Evolutionary conservation across 2,329 filamentous ascomycete species (phyloP), one percentile per base, ranked within the genome.

Genomic region (Aspergillus sp.): DNA sequence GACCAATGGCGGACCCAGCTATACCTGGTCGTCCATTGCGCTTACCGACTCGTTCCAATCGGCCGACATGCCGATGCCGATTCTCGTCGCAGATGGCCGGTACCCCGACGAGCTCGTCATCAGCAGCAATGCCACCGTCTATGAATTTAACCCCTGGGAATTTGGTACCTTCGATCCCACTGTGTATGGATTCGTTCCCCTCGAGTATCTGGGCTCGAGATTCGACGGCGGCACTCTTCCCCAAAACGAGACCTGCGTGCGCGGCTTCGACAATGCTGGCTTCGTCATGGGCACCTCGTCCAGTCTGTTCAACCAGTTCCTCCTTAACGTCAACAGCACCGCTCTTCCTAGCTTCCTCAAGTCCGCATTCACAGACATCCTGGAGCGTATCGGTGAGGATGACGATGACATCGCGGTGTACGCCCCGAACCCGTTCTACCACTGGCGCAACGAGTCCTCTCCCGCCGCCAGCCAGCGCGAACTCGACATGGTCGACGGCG

Each of bases 241-340:
- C 0, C 64, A 75, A 8, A 66, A 77, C 50, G 78, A 81, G 43
- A 66, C 73, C n/a, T 95, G 91, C 65, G 79, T 93, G 11, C 77
- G 80, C 3, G 90, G 91, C 1, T 90, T 90, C 57, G 91, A 95
- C 71, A 90, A 92, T 62, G 81, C 81, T 20, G 89, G 89, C 4
- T 95, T 82, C 63, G 77, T 95, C 22, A 90, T 94, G 84, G 90
- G 90, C 32, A 95, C 90, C 0, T 90, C 86, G 26, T 89, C 86
- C 1, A 87, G 87, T 1, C 78, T 95, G 2, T 95, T 95, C 79
- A 95, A 95, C 73, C 77, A 84, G 61, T 81, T 88, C 60, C 73
- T 94, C n/a, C 75, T 90, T 3, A 72, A 82, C 13, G 76, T 92
- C 51, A 80, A 88, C 57, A 67, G 78, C 1, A 64, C 73, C 0